A percentile compares a stretch with the other conserved stretches of the same genome.
Conservation (phyloP, 1,284 basidiomycete genomes). For the Hortiboletus rubellus region DNA sequence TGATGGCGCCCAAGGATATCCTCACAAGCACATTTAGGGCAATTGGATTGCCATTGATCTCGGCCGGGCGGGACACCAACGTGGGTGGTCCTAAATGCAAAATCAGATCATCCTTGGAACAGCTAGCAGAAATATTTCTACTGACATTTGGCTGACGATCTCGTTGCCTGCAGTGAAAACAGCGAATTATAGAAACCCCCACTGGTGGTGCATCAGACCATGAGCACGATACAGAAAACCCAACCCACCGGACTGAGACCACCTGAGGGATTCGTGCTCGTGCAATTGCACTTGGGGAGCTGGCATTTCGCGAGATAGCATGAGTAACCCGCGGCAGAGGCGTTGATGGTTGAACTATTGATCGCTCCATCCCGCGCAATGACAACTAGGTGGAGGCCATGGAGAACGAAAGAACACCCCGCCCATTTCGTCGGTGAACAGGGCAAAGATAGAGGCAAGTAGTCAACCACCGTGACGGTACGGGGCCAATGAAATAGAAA, state of each 20-base stretch:
- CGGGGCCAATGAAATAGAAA: neutral
- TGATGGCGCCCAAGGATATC: neutral
- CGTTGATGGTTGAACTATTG: neutral
- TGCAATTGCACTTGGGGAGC: constrained; percentile 6
- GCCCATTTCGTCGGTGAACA: neutral
- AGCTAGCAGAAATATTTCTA: neutral
- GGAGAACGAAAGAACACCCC: neutral
- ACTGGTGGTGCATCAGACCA: neutral
- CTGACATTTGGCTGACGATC: constrained; percentile 8
- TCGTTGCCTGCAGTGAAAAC: constrained; percentile 50
- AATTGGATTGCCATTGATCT: constrained; percentile 5
- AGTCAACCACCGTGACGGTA: neutral
- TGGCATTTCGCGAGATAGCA: constrained; percentile 1
- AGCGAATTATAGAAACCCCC: constrained; percentile 1
- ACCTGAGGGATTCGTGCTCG: neutral
- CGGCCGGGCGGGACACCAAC: neutral
- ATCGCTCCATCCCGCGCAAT: neutral
- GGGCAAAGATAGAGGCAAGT: too few species aligned
- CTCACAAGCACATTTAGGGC: constrained; percentile 4
- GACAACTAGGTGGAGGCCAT: constrained; percentile 1
- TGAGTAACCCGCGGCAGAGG: neutral
- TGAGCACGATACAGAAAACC: neutral
- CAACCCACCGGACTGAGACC: constrained; percentile 3
- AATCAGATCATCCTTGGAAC: neutral
- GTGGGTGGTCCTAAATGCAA: constrained; percentile 1